Percentiles rank a stretch among this genome's conserved stretches.
Conservation (phyloP, 2,329 filamentous ascomycete species). For the Verticillium dahliae region DNA sequence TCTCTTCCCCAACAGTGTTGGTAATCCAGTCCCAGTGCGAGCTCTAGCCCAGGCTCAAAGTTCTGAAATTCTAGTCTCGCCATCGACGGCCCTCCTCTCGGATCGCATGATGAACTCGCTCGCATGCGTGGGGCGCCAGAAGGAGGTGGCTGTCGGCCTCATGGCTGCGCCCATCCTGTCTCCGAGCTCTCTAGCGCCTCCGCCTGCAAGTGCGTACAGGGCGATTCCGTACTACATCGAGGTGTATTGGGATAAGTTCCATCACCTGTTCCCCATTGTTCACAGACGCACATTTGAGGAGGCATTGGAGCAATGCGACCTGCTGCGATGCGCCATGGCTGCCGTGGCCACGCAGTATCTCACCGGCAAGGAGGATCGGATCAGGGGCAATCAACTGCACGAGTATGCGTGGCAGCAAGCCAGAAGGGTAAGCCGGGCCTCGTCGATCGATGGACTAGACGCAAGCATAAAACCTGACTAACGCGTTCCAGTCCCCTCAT, state of each 20-base stretch:
- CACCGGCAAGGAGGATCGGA: slow-evolving; percentile 39
- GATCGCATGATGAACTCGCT: slow-evolving; percentile 25
- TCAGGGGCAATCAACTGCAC: slow-evolving; percentile 43
- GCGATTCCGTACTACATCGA: slow-evolving; percentile 44
- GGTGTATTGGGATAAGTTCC: slow-evolving; percentile 46
- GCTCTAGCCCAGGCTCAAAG: slow-evolving; percentile 35
- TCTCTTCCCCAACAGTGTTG: slow-evolving; percentile 34
- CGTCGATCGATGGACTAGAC: neutral
- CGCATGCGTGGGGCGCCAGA: slow-evolving; percentile 31
- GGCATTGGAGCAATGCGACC: slow-evolving; percentile 29
- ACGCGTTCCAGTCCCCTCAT: slow-evolving; percentile 31
- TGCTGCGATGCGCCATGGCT: slow-evolving; percentile 48
- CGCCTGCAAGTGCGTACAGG: slow-evolving; percentile 23
- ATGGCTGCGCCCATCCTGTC: slow-evolving; percentile 29
- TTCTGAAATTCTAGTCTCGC: slow-evolving; percentile 42
- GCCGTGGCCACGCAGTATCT: slow-evolving; percentile 49
- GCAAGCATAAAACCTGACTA: neutral
- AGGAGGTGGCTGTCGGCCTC: slow-evolving; percentile 30
- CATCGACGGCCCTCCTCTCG: slow-evolving; percentile 30
- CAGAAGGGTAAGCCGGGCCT: slow-evolving; percentile 37
- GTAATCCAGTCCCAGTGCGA: slow-evolving; percentile 41
- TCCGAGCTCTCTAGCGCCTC: slow-evolving; percentile 24
- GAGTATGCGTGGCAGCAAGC: slow-evolving; percentile 43
- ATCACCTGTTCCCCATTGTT: slow-evolving; percentile 41
- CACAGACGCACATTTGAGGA: slow-evolving; percentile 39